Base-by-base conservation (phyloP, 2,329 filamentous ascomycete species). In the Raffaelea deltoideospora region DNA sequence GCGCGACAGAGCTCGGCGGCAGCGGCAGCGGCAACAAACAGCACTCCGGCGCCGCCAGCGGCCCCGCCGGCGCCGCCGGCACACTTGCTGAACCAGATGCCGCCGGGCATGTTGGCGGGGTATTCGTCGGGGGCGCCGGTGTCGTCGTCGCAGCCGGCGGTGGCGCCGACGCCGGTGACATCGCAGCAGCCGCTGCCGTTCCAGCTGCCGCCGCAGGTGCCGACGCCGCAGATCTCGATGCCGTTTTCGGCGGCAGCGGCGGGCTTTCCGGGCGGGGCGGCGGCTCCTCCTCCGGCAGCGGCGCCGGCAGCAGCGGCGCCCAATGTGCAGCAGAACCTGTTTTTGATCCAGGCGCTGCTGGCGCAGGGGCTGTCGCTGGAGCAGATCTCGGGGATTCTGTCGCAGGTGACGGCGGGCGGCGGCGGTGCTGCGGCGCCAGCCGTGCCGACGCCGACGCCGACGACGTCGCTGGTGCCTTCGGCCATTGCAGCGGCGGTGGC, bases 331-430 rank as follows among this genome's bases (percentile, higher is more conserved):
- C 70, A 81, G 52, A 80, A 86, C 51, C 64, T 87, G 38, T 64
- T 79, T 54, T 59, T 90, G 44, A 71, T 92, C 48, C 81, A 86
- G 57, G 67, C 80, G 10, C 66, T 92, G 38, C 69, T 77, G 40
- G 75, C 79, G 24, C 79, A 84, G 54, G 83, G 83, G 33, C 65
- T 90, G 20, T 71, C 81, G 3, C 67, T 81, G 55, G 84, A 90
- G 42, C 79, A 87, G 56, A 85, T 84, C 58, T 75, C 67, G 9
- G 58, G 59, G 35, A 56, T 72, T 41, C 63, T 79, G 47, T 64
- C 71, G 43, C 62, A 63, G 45, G 60, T 76, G 50, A 27, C 26
- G 26, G 61, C 65, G 47, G 54, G 53, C 40, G 47, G 42, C 38
- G 53, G 52, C 45, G 54, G 51, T 37, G 53, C 49, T 41, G 48